Percentiles rank a stretch among this genome's conserved stretches.
Evolutionary conservation across 306 rosid genomes (phyloP).

Genomic region (Vigna mungo): DNA sequence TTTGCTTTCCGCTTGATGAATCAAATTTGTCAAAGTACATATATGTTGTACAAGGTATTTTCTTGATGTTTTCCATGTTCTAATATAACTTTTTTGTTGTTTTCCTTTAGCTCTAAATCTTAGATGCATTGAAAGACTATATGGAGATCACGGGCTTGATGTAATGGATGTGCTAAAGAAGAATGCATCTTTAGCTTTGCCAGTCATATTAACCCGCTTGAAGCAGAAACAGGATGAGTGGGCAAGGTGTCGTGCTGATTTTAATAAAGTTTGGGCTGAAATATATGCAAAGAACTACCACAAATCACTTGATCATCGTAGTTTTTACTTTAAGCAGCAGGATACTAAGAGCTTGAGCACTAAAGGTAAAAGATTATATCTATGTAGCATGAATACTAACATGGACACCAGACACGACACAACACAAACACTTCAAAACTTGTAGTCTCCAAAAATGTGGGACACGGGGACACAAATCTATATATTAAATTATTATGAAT

Average conservation of each 20-base stretch:
- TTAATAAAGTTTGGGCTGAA: constrained; percentile 94
- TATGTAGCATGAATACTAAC: no score
- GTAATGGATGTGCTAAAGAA: constrained; percentile 93
- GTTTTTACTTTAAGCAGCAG: constrained; percentile 99
- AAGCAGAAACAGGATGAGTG: constrained; percentile 99
- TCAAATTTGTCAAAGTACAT: constrained; percentile 33
- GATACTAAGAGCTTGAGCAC: constrained; percentile 92
- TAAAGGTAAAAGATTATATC: constrained; percentile 64
- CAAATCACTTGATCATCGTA: constrained; percentile 97
- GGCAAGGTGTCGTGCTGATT: constrained; percentile 90
- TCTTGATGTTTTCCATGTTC: constrained; percentile 41
- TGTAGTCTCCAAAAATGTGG: no score
- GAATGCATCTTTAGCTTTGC: constrained; percentile 84
- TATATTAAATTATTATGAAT: no score
- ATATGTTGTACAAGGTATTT: constrained; percentile 28
- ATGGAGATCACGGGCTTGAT: constrained; percentile 99
- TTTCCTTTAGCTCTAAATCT: constrained; percentile 73
- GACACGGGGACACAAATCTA: no score
- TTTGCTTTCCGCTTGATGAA: constrained; percentile 42
- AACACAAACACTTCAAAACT: no score
- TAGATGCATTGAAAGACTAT: constrained; percentile 91
- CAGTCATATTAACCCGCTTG: constrained; percentile 86
- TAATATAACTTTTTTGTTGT: constrained; percentile 34
- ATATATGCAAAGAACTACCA: constrained; percentile 93
- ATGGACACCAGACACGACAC: no score